Conservation (phyloP, 2,329 filamentous ascomycete species). For the Alternaria consortialis region DNA sequence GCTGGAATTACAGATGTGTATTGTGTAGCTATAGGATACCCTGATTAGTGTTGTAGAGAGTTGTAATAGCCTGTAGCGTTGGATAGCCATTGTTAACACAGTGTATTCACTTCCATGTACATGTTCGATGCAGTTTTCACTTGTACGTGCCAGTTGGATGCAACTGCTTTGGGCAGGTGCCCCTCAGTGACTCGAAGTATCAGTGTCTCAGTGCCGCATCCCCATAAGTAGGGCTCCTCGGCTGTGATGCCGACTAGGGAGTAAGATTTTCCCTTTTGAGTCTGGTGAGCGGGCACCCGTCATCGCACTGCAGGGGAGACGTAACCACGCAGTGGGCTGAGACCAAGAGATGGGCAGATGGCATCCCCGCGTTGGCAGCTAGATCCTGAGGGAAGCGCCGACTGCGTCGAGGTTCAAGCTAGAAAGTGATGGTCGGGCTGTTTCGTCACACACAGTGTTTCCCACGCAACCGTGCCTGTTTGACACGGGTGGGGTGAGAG, state of each 20-base stretch:
- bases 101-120: constrained; percentile 1
- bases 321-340: constrained; percentile 4
- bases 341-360: constrained; percentile 5
- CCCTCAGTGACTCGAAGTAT: neutral
- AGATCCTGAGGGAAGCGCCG: neutral
- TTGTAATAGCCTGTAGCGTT: constrained; percentile 4
- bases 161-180: neutral
- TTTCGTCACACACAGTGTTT: constrained; percentile 16
- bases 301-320: constrained; percentile 12
- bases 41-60: constrained; percentile 3
- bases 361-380: neutral
- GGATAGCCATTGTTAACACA: neutral
- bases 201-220: constrained; percentile 6
- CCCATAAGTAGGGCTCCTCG: constrained; percentile 7
- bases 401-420: neutral
- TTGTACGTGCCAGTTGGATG: neutral
- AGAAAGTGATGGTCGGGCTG: neutral
- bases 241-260: constrained; percentile 11
- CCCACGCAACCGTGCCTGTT: constrained; percentile 12
- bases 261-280: constrained; percentile 1
- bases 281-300: constrained; percentile 13
- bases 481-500: constrained; percentile 1
- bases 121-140: neutral
- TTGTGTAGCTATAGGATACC: constrained; percentile 4
- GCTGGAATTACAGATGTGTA: neutral